phyloP scores from a whole-genome alignment of 225 moss, liverwort and hornwort species.

The Climacium dendroides region DNA sequence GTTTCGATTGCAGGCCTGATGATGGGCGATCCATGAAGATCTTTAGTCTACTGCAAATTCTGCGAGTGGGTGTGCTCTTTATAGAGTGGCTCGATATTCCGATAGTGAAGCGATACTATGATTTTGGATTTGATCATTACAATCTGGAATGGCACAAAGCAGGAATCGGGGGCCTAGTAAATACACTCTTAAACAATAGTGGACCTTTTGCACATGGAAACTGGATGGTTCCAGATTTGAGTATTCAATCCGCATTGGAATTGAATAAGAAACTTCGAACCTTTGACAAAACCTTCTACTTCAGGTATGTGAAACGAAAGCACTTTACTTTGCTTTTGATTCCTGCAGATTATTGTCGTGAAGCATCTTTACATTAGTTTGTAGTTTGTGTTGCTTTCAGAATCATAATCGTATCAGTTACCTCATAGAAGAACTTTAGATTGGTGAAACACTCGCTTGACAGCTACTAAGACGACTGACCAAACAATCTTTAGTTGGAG shows the following conservation, averaged over 20 bases:
- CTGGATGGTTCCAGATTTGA: conserved; percentile 85
- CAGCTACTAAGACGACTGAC: not conserved
- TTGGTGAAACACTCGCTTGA: not conserved
- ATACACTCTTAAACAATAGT: conserved; percentile 36
- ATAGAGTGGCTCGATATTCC: conserved; percentile 78
- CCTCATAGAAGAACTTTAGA: not conserved
- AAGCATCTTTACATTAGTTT: not conserved
- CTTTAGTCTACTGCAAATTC: conserved; percentile 48
- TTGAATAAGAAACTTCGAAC: conserved; percentile 59
- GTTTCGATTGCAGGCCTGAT: conserved; percentile 41
- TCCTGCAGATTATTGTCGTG: not conserved
- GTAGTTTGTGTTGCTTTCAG: not conserved
- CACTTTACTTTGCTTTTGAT: not conserved
- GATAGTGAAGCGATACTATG: conserved; percentile 52
- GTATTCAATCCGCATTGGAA: conserved; percentile 51
- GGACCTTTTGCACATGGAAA: conserved; percentile 65
- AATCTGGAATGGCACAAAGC: conserved; percentile 64
- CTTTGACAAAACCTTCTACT: conserved; percentile 73
- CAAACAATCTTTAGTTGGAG: not conserved
- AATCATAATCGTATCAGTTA: not conserved
- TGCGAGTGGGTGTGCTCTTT: conserved; percentile 58
- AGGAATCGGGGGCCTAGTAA: conserved; percentile 49
- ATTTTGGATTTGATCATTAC: conserved; percentile 89
- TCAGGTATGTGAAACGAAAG: conserved; percentile 31
- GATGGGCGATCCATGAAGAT: conserved; percentile 59